Evolutionary conservation across 164 flowering plant species (phyloP).

Genomic region (Liquidambar formosana): DNA sequence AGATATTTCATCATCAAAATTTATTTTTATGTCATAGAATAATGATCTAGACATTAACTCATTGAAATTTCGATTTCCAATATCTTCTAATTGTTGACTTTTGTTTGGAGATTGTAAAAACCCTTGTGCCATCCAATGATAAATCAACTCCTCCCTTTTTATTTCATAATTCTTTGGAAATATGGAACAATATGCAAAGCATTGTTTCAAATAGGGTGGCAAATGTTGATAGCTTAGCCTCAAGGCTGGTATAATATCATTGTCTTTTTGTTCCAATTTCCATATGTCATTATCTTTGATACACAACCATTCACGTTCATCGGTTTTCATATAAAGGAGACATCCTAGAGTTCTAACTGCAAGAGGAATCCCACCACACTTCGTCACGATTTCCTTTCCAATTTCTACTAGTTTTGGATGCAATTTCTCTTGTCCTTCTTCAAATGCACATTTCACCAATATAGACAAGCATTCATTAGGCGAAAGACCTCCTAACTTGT

Average conservation of each 20-base stretch:
- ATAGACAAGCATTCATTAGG: background rate
- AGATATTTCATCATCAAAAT: too few relatives aligned
- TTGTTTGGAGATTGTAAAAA: too few relatives aligned
- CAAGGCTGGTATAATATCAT: background rate
- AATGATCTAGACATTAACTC: too few relatives aligned
- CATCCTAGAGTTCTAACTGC: background rate
- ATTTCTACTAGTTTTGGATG: background rate
- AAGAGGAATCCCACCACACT: background rate
- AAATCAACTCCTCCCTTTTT: too few relatives aligned
- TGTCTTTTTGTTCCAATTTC: background rate
- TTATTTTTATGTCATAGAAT: too few relatives aligned
- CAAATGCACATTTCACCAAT: constrained; percentile 9
- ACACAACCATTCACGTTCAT: too few relatives aligned
- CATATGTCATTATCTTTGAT: background rate
- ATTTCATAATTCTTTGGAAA: background rate
- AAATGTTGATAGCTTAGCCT: background rate
- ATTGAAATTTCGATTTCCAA: too few relatives aligned
- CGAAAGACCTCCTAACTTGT: background rate
- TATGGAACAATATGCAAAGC: background rate
- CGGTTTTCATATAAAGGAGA: too few relatives aligned
- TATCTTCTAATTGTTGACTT: too few relatives aligned
- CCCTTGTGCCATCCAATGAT: too few relatives aligned
- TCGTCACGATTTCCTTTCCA: constrained; percentile 9
- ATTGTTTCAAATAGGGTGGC: background rate
- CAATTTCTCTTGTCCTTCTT: background rate